Base-by-base conservation (phyloP, 148 eudicot species). In the Spergularia marina region DNA sequence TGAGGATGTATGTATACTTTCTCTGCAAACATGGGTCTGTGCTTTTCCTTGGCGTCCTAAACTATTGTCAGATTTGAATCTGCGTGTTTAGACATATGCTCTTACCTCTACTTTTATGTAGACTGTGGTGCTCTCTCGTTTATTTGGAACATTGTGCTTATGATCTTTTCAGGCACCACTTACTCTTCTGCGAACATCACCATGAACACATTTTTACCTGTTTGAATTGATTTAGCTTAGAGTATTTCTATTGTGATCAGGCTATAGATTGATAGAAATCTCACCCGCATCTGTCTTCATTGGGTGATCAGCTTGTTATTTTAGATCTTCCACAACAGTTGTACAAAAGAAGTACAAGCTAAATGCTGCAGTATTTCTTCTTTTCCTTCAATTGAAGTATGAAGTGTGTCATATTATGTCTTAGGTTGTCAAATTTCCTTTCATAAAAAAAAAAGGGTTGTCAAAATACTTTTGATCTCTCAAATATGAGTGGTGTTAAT, bases 91-190 rank as follows among this genome's bases (percentile, higher is more conserved):
- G 25, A 59, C 64, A 20, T 9, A 20, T 20, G 64, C 64, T 21
- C 12, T 10, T 59, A 21, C 15, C 64, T 59, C 64, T 59, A 59
- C 12, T 23, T 23, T 59, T 20, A 12, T 9, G 64, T 59, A 34
- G 20, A 3, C 36, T 30, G 36, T 2, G 36, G 36, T 3, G 14
- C 61, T 7, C 75, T 59, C 49, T 39, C 49, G 49, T 44, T 9
- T 44, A 6, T 6, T 44, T 44, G 49, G 49, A 20, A 17, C 10
- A 10, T 10, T 55, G 14, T 66, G 36, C 64, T 73, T 62, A 12
- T 15, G 63, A 20, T 72, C 25, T 30, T 75, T 7, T 66, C 12
- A 17, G 74, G 20, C 53, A 52, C 59, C 8, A 58, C 59, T 68
- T 76, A 67, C 54, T 11, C 49, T 68, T 23, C 9, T 20, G 17